Evolutionary conservation across 2,329 filamentous ascomycete genomes (phyloP), one percentile per base, ranked within the genome.

Genomic region (Penicillium sp.): DNA sequence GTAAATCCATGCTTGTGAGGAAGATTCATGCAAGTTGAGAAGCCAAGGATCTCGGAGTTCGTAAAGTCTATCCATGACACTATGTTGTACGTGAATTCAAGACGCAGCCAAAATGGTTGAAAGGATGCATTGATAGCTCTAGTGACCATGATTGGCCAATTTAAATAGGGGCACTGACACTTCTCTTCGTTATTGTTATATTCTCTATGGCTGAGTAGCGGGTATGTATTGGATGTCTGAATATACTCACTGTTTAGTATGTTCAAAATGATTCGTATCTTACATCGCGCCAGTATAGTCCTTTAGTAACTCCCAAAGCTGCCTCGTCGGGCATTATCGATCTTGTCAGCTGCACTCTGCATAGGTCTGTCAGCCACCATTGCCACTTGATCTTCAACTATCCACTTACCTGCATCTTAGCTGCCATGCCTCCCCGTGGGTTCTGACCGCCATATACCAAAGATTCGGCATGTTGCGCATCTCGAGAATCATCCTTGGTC

Each of bases 281-380:
- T 16, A 8, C n/a, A 36, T 36, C n/a, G n/a, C 36, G 39, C 39
- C 35, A 40, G 36, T 23, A n/a, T 30, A 11, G 26, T 30, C 14
- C 16, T 14, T 30, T 36, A 52, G 11, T 40, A 27, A 11, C 36
- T 52, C 14, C 43, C 36, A 30, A 35, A 48, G 30, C 61, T 66
- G 2, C 53, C 58, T 18, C 59, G 56, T 27, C 57, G 59, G 7
- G 61, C 60, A 47, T 68, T 53, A 16, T 70, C 68, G 13, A 69
- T 59, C 40, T 71, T 71, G 58, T 71, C 70, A 4, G 70, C 68
- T 9, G 66, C 68, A 60, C 69, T 72, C 70, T 72, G 47, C 11
- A 41, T 11, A 34, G 2, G 43, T 49, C 23, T 27, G 53, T 60
- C 53, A 56, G 54, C 41, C 47, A 53, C 35, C 11, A 19, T 32